Evolutionary conservation across 108 stramenopile species (phyloP).

Genomic region (Nitzschia sp.): DNA sequence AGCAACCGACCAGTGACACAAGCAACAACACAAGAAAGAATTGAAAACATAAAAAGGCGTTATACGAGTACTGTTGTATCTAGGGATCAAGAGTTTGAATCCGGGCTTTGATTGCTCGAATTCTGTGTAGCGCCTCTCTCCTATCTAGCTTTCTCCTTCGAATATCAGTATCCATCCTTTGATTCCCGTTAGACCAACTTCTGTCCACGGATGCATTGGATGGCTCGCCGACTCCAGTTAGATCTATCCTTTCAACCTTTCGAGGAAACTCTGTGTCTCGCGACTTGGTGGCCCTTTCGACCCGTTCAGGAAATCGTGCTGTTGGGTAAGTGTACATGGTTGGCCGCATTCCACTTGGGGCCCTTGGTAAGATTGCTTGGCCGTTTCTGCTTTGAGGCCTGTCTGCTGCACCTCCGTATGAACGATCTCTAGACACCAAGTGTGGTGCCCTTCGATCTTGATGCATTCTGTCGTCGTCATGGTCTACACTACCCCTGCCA

Average conservation of each 20-base stretch:
- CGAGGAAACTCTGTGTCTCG: neutral
- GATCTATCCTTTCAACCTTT: slow-evolving; percentile 9
- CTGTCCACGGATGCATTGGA: neutral
- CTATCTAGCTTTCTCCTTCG: slow-evolving; percentile 16
- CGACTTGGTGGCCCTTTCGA: neutral
- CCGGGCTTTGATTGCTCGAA: slow-evolving; percentile 17
- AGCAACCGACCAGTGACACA: too few relatives aligned
- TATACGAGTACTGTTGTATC: too few relatives aligned
- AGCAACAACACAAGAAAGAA: too few relatives aligned
- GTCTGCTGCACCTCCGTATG: too few relatives aligned
- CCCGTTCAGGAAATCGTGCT: neutral
- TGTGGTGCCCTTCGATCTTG: too few relatives aligned
- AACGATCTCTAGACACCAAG: too few relatives aligned
- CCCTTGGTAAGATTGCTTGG: neutral
- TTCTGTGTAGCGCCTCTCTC: slow-evolving; percentile 15
- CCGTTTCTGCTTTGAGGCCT: too few relatives aligned
- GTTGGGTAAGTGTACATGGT: neutral
- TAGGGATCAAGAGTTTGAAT: slow-evolving; percentile 16
- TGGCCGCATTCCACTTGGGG: neutral
- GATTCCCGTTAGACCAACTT: neutral
- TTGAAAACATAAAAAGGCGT: too few relatives aligned
- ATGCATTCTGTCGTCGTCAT: too few relatives aligned
- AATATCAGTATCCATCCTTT: neutral
- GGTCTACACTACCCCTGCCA: too few relatives aligned
- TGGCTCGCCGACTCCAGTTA: neutral